These are phyloP conservation scores for Aspergillus sp. DNA, from an alignment of 2,329 filamentous ascomycete genomes.

Conservation along the genomic window DNA sequence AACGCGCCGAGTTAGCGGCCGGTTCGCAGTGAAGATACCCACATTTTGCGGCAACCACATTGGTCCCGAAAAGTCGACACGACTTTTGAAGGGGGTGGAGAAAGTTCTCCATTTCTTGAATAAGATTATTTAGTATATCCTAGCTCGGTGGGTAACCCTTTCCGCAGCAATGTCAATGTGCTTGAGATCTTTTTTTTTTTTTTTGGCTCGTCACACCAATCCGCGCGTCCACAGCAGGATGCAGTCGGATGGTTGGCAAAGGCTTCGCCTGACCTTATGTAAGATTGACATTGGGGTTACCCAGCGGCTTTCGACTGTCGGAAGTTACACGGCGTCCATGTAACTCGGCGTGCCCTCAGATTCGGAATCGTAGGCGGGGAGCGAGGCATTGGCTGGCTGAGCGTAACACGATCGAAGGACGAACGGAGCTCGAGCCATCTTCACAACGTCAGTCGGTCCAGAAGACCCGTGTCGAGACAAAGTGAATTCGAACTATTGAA, in stretches of 20 bases:
- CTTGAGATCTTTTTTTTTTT: too few relatives aligned
- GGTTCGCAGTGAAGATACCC: background rate
- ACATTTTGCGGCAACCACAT: background rate
- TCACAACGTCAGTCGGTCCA: conserved; percentile 6
- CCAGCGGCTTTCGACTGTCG: background rate
- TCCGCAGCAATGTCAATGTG: too few relatives aligned
- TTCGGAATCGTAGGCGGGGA: conserved; percentile 8
- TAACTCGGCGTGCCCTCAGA: background rate
- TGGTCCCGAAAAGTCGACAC: background rate
- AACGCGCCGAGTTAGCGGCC: background rate
- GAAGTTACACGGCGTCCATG: background rate
- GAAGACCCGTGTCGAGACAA: background rate
- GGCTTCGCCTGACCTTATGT: background rate
- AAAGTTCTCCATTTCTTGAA: background rate
- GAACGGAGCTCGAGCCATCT: conserved; percentile 7
- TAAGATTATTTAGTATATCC: background rate
- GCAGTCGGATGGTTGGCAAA: background rate
- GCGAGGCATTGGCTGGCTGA: conserved; percentile 10
- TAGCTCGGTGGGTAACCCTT: background rate
- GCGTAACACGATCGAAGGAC: conserved; percentile 16
- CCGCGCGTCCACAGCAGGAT: too few relatives aligned
- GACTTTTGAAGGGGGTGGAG: background rate
- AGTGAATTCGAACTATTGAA: conserved; percentile 12
- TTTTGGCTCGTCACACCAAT: too few relatives aligned
- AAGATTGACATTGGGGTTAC: background rate